phyloP scores from a whole-genome alignment of 306 rosid genomes.

The Cucurbita maxima region DNA sequence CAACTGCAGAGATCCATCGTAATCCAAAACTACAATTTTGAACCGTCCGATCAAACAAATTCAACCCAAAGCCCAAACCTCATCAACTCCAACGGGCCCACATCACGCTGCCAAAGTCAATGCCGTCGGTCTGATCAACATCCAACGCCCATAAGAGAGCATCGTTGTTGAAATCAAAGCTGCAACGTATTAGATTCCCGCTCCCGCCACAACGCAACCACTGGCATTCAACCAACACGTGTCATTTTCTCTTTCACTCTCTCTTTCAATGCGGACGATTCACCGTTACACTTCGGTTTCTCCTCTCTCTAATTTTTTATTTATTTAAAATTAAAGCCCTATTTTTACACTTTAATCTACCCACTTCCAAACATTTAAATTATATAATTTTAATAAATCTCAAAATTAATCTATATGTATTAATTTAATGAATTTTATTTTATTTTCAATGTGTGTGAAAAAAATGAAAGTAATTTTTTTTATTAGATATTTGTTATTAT shows the following conservation, averaged over 20 bases:
- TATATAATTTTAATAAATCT: too few species aligned
- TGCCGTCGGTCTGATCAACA: not conserved
- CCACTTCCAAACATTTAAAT: too few species aligned
- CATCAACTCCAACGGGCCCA: not conserved
- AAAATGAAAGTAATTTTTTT: too few species aligned
- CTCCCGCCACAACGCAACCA: constrained; percentile 44
- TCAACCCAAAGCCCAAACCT: not conserved
- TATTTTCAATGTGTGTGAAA: too few species aligned
- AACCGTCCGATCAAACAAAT: constrained; percentile 5
- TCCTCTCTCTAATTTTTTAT: not conserved
- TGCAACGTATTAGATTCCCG: constrained; percentile 10
- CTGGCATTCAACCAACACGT: constrained; percentile 22
- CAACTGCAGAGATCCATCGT: not conserved
- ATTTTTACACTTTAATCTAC: too few species aligned
- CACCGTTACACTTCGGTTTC: constrained; percentile 14
- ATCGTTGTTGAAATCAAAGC: not conserved
- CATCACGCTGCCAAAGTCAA: not conserved
- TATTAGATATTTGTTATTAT: too few species aligned
- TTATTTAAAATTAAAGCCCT: too few species aligned
- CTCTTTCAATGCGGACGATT: constrained; percentile 19
- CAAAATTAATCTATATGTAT: too few species aligned
- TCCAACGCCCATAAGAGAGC: not conserved
- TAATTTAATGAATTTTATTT: too few species aligned
- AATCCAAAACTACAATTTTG: not conserved
- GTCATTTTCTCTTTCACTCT: constrained; percentile 13